Evolutionary conservation across 129 eudicot species (phyloP).

Genomic region (Ambrosia artemisiifolia): DNA sequence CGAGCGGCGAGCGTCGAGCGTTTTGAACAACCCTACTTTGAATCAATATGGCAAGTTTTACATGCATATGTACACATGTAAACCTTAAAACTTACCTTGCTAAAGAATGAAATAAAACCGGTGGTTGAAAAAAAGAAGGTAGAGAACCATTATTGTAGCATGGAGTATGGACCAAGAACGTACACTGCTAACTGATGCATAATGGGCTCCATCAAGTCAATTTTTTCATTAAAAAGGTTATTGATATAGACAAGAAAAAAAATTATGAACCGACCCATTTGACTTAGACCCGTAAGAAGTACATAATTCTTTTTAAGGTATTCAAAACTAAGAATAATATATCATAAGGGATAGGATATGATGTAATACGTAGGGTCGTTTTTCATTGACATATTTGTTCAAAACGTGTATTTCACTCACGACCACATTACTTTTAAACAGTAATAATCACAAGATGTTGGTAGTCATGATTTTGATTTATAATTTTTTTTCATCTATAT

Average conservation of each 20-base stretch:
- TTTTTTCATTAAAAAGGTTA: conserved; percentile 17
- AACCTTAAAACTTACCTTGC: conserved; percentile 3
- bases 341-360: background rate
- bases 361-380: background rate
- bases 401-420: background rate
- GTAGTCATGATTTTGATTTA: no score
- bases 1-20: no score
- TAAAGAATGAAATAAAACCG: conserved; percentile 26
- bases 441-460: background rate
- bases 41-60: no score
- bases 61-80: background rate
- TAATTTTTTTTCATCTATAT: no score
- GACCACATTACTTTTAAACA: background rate
- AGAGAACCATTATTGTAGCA: conserved; percentile 25
- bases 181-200: conserved; percentile 15
- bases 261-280: background rate
- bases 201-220: conserved; percentile 35
- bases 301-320: background rate
- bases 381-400: background rate
- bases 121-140: conserved; percentile 20
- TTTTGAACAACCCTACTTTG: no score
- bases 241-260: background rate
- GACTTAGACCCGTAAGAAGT: conserved; percentile 5
- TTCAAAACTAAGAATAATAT: background rate
- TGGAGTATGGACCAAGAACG: conserved; percentile 22